Evolutionary conservation across 176 grass and related monocot species (phyloP).

Genomic region (Thalia dealbata): DNA sequence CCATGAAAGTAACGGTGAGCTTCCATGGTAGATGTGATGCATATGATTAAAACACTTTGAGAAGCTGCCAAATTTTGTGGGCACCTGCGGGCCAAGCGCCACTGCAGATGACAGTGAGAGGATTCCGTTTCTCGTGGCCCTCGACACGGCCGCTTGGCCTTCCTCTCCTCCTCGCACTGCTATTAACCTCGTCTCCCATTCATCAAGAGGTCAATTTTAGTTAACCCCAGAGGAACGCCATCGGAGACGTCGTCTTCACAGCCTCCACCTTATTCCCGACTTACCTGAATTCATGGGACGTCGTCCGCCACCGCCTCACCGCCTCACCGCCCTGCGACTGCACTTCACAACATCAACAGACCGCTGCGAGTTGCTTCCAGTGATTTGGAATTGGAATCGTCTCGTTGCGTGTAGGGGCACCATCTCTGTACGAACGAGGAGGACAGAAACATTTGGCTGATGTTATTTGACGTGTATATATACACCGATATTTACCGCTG

Average conservation of each 20-base stretch:
- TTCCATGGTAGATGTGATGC: too few relatives aligned
- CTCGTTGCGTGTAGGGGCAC: background rate
- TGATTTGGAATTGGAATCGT: background rate
- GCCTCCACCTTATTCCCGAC: background rate
- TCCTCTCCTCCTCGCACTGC: too few relatives aligned
- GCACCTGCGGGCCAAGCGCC: too few relatives aligned
- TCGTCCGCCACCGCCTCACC: too few relatives aligned
- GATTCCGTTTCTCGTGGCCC: background rate
- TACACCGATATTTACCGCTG: background rate
- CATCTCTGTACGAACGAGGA: background rate
- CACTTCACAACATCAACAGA: background rate
- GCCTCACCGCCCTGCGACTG: too few relatives aligned
- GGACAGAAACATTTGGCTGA: background rate
- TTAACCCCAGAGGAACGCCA: background rate
- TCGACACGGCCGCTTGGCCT: background rate
- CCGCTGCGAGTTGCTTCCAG: background rate
- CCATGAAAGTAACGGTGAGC: too few relatives aligned
- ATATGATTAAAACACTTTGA: too few relatives aligned
- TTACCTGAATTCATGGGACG: background rate
- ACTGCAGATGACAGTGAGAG: background rate
- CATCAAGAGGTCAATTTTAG: background rate
- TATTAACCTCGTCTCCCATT: background rate
- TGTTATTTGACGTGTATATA: too few relatives aligned
- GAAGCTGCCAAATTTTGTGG: too few relatives aligned
- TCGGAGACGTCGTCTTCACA: background rate